phyloP scores from a whole-genome alignment of 2,329 filamentous ascomycete species.

The Phoma sp. region DNA sequence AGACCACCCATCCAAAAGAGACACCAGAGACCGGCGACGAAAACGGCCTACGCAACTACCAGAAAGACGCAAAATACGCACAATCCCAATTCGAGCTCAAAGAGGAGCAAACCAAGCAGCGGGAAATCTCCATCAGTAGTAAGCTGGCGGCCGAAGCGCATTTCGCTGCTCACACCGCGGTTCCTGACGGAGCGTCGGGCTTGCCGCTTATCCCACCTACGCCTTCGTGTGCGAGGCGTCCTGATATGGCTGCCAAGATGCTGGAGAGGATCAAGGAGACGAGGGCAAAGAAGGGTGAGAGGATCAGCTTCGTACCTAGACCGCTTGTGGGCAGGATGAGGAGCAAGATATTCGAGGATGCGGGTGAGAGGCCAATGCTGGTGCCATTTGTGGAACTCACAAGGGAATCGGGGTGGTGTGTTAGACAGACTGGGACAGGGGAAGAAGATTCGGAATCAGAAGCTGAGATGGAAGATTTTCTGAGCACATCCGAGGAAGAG shows the following conservation, averaged over 20 bases:
- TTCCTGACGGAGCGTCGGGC: slow-evolving; percentile 17
- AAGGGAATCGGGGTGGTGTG: background rate
- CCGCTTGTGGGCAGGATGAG: slow-evolving; percentile 29
- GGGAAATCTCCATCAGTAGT: slow-evolving; percentile 36
- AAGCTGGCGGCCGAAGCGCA: slow-evolving; percentile 35
- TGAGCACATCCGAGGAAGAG: background rate
- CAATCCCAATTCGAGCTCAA: slow-evolving; percentile 23
- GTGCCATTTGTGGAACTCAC: background rate
- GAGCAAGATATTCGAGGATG: slow-evolving; percentile 27
- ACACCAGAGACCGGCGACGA: slow-evolving; percentile 27
- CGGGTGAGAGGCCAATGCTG: background rate
- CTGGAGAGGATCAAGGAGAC: slow-evolving; percentile 13
- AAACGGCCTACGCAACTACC: slow-evolving; percentile 34
- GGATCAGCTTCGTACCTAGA: slow-evolving; percentile 26
- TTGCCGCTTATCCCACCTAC: slow-evolving; percentile 37
- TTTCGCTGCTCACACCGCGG: slow-evolving; percentile 17
- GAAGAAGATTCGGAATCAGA: background rate
- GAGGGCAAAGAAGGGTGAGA: slow-evolving; percentile 4
- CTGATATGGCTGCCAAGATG: slow-evolving; percentile 16
- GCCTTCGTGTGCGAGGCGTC: slow-evolving; percentile 10
- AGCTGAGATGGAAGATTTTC: background rate
- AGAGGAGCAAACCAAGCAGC: slow-evolving; percentile 31
- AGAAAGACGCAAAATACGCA: slow-evolving; percentile 31
- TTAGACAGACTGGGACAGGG: background rate
- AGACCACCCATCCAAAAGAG: slow-evolving; percentile 28